Percentiles rank a stretch among this genome's conserved stretches.
Conservation (phyloP, 352 stramenopile genomes). For the Stramenopiles sp. region DNA sequence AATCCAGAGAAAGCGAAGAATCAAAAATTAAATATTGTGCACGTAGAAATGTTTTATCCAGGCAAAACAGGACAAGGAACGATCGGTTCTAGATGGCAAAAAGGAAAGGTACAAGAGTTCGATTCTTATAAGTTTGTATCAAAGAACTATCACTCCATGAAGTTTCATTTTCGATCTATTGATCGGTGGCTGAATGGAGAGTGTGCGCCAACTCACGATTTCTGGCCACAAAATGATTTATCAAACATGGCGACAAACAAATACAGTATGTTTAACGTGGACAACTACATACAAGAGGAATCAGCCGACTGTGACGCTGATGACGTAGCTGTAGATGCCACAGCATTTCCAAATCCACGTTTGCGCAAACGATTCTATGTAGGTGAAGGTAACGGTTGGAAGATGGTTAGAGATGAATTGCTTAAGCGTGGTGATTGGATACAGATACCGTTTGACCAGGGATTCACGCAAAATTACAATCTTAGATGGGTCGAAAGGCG, state of each 20-base stretch:
- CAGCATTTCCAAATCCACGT: too few relatives aligned
- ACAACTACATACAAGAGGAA: conserved; percentile 18
- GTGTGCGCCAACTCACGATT: not conserved
- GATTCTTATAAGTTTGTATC: conserved; percentile 19
- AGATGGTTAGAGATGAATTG: conserved; percentile 17
- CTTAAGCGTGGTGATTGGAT: conserved; percentile 18
- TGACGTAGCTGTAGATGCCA: conserved; percentile 17
- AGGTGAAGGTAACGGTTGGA: conserved; percentile 23
- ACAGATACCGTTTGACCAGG: conserved; percentile 23
- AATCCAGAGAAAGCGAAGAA: conserved; percentile 14
- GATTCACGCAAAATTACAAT: conserved; percentile 16
- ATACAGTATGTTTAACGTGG: conserved; percentile 19
- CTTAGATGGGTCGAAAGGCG: conserved; percentile 26
- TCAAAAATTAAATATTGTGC: conserved; percentile 21
- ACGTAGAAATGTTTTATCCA: conserved; percentile 20
- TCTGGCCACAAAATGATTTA: not conserved
- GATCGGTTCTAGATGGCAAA: conserved; percentile 17
- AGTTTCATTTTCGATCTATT: not conserved
- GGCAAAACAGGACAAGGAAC: conserved; percentile 19
- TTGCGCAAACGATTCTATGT: conserved; percentile 21
- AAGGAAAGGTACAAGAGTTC: conserved; percentile 21
- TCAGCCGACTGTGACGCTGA: conserved; percentile 15
- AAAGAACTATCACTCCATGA: conserved; percentile 12
- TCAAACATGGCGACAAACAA: conserved; percentile 19
- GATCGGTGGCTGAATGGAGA: not conserved